A percentile compares a stretch with the other conserved stretches of the same genome.
Evolutionary conservation across 73 alveolate genomes (phyloP).

Genomic region (Paramecium sonneborni): DNA sequence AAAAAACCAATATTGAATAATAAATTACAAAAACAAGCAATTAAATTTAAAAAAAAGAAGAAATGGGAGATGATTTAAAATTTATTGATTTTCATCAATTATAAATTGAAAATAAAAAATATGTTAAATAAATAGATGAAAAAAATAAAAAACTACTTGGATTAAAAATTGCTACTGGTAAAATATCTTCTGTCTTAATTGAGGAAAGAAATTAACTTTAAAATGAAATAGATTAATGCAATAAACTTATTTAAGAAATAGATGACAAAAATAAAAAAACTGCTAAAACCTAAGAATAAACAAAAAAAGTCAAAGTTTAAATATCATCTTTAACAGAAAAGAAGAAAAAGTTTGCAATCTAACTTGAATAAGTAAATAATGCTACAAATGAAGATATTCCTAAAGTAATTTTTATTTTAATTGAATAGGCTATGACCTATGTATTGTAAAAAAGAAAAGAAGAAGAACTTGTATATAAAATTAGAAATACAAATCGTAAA

Average conservation of each 20-base stretch:
- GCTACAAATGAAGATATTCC: constrained; percentile 48
- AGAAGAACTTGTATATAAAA: constrained; percentile 34
- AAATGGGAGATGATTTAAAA: constrained; percentile 94
- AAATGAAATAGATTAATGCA: constrained; percentile 47
- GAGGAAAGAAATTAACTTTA: constrained; percentile 39
- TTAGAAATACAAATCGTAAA: constrained; percentile 49
- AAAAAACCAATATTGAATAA: constrained; percentile 77
- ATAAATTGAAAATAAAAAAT: constrained; percentile 95
- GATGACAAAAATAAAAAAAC: constrained; percentile 50
- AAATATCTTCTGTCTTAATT: constrained; percentile 39
- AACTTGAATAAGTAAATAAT: constrained; percentile 12
- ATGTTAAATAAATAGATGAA: constrained; percentile 93
- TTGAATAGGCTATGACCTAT: constrained; percentile 42
- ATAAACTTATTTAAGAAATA: constrained; percentile 12
- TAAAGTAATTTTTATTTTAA: background rate
- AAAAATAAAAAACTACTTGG: constrained; percentile 87
- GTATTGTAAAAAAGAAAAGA: constrained; percentile 47
- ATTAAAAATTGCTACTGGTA: constrained; percentile 90
- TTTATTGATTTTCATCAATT: constrained; percentile 96
- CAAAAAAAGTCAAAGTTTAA: background rate
- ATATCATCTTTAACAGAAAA: background rate
- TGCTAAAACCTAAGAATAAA: constrained; percentile 31
- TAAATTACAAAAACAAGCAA: constrained; percentile 85
- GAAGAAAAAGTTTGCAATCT: constrained; percentile 6
- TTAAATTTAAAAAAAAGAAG: constrained; percentile 90